phyloP scores from a whole-genome alignment of 768 basidiomycete species.

The Macrolepiota albuminosa region DNA sequence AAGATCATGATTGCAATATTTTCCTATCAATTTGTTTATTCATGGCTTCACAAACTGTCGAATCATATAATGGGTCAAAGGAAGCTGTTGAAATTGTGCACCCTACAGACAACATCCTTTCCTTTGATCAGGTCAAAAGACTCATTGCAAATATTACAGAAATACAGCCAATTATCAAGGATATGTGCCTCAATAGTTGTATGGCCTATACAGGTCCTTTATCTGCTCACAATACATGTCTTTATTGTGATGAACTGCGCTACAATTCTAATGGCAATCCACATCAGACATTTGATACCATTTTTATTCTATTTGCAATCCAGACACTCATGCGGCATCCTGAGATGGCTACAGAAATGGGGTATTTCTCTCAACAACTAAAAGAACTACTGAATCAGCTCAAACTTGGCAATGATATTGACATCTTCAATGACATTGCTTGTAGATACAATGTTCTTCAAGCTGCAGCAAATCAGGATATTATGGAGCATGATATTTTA shows the following conservation, averaged over 20 bases:
- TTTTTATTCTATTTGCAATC: background rate
- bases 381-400: no score
- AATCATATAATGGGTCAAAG: background rate
- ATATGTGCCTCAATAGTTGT: slow-evolving; percentile 38
- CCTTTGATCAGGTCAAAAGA: background rate
- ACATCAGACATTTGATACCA: background rate
- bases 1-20: background rate
- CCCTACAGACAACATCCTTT: background rate
- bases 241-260: slow-evolving; percentile 15
- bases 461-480: background rate
- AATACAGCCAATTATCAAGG: slow-evolving; percentile 20
- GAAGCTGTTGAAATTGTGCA: no score
- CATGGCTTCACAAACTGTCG: background rate
- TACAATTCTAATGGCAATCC: background rate
- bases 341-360: background rate
- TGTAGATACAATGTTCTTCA: background rate
- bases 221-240: slow-evolving; percentile 18
- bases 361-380: background rate
- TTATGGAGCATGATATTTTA: no score
- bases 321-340: background rate
- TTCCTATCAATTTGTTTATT: background rate
- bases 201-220: no score
- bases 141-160: slow-evolving; percentile 22
- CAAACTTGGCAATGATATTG: no score
- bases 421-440: background rate